Conservation (phyloP, 2,329 filamentous ascomycete genomes). For the Arthrobotrys conoides region DNA sequence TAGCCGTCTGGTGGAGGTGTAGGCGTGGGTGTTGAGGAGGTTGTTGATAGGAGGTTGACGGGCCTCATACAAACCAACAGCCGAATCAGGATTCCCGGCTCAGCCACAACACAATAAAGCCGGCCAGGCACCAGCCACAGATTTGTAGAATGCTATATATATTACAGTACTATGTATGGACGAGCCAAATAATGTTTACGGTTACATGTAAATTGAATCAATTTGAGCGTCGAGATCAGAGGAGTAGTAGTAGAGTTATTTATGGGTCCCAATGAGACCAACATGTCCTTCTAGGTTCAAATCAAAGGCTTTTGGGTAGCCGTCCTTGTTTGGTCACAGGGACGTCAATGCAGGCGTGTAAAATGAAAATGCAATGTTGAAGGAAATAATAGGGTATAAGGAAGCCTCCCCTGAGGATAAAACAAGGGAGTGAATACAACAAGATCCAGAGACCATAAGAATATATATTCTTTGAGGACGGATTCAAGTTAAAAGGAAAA, state of each 20-base stretch:
- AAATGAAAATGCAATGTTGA: background rate
- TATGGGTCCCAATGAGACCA: too few relatives aligned
- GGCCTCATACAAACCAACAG: conserved; percentile 20
- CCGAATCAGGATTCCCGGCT: conserved; percentile 58
- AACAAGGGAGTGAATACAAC: background rate
- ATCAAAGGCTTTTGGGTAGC: conserved; percentile 1
- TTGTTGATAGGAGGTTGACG: conserved; percentile 61
- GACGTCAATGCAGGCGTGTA: background rate
- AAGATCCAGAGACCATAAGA: too few relatives aligned
- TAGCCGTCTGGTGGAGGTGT: conserved; percentile 32
- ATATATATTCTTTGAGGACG: too few relatives aligned
- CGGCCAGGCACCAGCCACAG: conserved; percentile 43
- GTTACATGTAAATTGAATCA: too few relatives aligned
- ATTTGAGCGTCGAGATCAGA: too few relatives aligned
- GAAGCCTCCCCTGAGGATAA: background rate
- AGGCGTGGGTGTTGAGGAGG: conserved; percentile 57
- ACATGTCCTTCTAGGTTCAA: too few relatives aligned
- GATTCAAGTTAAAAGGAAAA: background rate
- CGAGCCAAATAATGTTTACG: too few relatives aligned
- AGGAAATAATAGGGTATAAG: conserved; percentile 20
- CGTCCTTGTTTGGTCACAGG: background rate
- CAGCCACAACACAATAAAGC: conserved; percentile 31
- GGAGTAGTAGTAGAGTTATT: too few relatives aligned
- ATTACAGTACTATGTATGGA: too few relatives aligned
- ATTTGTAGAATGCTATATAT: background rate